Percentiles rank a stretch among this genome's conserved stretches.
Evolutionary conservation across 331 rosid species (phyloP).

Genomic region (Prunus yedoensis): DNA sequence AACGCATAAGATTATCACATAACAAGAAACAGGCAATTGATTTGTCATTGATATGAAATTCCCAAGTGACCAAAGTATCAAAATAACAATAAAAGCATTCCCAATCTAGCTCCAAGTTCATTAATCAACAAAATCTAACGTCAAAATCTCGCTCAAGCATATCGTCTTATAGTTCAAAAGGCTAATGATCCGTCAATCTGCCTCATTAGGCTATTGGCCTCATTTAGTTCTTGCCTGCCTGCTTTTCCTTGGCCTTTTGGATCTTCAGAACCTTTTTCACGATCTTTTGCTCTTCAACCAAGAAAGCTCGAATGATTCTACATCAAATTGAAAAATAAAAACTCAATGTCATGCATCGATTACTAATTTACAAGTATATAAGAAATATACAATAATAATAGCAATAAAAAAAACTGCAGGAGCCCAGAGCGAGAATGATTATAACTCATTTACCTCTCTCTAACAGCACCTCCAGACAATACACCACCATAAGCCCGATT

Average conservation of each 20-base stretch:
- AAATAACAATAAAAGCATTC: conserved; percentile 15
- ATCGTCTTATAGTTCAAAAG: conserved; percentile 16
- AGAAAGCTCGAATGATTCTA: conserved; percentile 71
- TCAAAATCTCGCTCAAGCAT: conserved; percentile 33
- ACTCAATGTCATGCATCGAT: not conserved
- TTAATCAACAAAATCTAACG: conserved; percentile 15
- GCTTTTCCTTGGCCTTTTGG: conserved; percentile 72
- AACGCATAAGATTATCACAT: not conserved
- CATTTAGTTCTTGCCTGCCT: conserved; percentile 43
- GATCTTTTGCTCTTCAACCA: conserved; percentile 87
- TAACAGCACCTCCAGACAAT: conserved; percentile 47
- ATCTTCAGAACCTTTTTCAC: conserved; percentile 88
- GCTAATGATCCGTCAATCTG: not conserved
- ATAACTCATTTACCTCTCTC: conserved; percentile 37
- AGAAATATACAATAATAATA: too few relatives aligned
- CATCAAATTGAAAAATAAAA: not conserved
- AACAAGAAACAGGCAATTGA: not conserved
- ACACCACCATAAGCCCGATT: conserved; percentile 56
- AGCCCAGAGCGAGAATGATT: not conserved
- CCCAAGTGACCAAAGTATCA: conserved; percentile 11
- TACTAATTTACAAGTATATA: not conserved
- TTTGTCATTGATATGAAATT: conserved; percentile 18
- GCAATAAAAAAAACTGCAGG: too few relatives aligned
- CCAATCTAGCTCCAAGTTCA: conserved; percentile 12
- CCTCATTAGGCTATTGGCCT: not conserved